A percentile compares a stretch with the other conserved stretches of the same genome.
Evolutionary conservation across 371 early-diverging fungal species (phyloP).

Genomic region (Mortierella sp.): DNA sequence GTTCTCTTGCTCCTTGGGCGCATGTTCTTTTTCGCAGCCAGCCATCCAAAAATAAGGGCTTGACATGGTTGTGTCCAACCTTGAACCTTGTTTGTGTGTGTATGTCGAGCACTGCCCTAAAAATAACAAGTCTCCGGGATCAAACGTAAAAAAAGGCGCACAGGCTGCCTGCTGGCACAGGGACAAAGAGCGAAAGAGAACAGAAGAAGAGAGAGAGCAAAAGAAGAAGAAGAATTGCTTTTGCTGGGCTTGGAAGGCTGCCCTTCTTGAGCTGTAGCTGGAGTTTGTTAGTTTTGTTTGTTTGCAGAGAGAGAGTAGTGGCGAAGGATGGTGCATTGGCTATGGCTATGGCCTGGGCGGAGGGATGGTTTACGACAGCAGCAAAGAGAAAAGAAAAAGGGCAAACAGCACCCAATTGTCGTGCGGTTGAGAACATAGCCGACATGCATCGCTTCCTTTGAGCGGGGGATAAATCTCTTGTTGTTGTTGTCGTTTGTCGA

Average conservation of each 20-base stretch:
- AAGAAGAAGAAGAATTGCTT: background rate
- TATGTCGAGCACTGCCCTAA: constrained; percentile 29
- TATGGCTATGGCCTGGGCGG: constrained; percentile 2
- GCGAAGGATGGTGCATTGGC: background rate
- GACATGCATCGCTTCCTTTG: background rate
- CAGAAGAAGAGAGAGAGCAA: background rate
- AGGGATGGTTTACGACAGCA: background rate
- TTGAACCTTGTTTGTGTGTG: background rate
- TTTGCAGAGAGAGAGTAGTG: background rate
- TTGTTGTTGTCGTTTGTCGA: background rate
- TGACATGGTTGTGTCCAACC: background rate
- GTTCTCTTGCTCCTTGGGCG: background rate
- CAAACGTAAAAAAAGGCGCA: background rate
- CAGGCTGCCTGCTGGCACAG: constrained; percentile 2
- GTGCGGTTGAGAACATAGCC: constrained; percentile 1
- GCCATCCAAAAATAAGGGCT: constrained; percentile 9
- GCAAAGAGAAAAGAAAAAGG: no score
- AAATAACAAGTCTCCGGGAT: constrained; percentile 14
- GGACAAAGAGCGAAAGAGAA: background rate
- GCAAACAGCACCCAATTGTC: no score
- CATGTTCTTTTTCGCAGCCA: background rate
- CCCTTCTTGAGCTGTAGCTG: background rate
- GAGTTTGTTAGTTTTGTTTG: background rate
- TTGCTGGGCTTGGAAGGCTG: background rate
- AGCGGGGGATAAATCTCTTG: background rate